Evolutionary conservation across 2,329 filamentous ascomycete species (phyloP).

Genomic region (Epichloe sylvatica): DNA sequence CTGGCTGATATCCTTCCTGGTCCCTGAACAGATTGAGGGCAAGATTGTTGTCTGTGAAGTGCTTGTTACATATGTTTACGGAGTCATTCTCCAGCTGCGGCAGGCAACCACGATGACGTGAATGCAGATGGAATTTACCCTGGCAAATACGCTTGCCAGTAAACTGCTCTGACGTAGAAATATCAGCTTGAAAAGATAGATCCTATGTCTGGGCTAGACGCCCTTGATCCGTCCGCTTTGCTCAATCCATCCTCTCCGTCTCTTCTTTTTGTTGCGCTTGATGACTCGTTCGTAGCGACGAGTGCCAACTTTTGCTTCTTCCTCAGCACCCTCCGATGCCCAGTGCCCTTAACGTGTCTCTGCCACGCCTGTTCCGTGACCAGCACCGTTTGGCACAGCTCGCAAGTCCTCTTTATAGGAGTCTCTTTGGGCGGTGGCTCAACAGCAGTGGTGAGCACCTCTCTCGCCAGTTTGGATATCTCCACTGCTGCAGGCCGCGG

Average conservation of each 20-base stretch:
- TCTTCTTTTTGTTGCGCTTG: neutral
- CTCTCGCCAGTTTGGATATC: slow-evolving; percentile 33
- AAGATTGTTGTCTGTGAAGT: no score
- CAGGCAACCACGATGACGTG: no score
- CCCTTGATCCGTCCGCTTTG: slow-evolving; percentile 4
- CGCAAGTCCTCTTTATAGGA: slow-evolving; percentile 50
- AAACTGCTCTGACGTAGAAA: no score
- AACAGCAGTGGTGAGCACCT: slow-evolving; percentile 39
- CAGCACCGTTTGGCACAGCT: slow-evolving; percentile 53
- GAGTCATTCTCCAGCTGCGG: no score
- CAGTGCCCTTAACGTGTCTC: slow-evolving; percentile 23
- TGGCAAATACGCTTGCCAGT: no score
- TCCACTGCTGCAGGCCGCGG: slow-evolving; percentile 36
- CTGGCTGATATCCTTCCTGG: no score
- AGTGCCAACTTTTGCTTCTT: slow-evolving; percentile 25
- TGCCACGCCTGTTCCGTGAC: slow-evolving; percentile 38
- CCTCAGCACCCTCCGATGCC: slow-evolving; percentile 21
- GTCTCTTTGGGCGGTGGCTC: slow-evolving; percentile 36
- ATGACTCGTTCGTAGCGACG: slow-evolving; percentile 15
- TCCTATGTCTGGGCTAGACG: slow-evolving; percentile 16
- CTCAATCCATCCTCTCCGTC: neutral
- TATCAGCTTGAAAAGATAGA: slow-evolving; percentile 13
- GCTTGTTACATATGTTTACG: no score
- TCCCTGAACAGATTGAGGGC: no score
- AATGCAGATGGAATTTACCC: no score